Conservation (phyloP, 495 filamentous ascomycete genomes). For the Copromyces sp. region DNA sequence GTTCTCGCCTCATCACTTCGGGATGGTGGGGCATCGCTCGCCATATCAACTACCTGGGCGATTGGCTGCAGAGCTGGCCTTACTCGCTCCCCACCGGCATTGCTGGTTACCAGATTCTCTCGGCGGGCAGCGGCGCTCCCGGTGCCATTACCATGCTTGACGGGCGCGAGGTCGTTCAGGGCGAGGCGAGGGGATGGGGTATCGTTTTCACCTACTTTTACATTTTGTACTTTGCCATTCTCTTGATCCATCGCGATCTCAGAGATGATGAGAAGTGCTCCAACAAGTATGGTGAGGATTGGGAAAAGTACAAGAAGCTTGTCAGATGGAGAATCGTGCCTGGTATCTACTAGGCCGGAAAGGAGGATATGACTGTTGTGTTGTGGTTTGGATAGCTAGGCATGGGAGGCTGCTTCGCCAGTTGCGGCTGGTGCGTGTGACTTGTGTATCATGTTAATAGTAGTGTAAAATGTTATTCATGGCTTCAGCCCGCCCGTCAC, state of each 20-base stretch:
- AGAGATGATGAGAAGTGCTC: slow-evolving; percentile 90
- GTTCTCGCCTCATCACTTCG: slow-evolving; percentile 68
- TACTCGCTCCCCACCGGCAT: slow-evolving; percentile 86
- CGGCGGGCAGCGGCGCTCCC: slow-evolving; percentile 35
- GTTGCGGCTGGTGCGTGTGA: background rate
- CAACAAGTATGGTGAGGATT: slow-evolving; percentile 87
- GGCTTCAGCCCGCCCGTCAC: background rate
- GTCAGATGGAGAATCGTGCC: slow-evolving; percentile 83
- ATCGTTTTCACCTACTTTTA: slow-evolving; percentile 94
- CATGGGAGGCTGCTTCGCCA: background rate
- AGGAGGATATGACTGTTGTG: background rate
- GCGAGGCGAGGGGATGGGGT: slow-evolving; percentile 66
- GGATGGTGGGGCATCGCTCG: slow-evolving; percentile 93
- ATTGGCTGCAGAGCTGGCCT: slow-evolving; percentile 90
- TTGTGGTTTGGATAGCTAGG: background rate
- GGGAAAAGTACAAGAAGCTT: slow-evolving; percentile 77
- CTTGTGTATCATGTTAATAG: background rate
- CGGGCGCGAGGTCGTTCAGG: slow-evolving; percentile 53
- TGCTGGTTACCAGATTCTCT: slow-evolving; percentile 57
- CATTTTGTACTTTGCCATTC: slow-evolving; percentile 79
- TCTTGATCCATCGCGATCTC: slow-evolving; percentile 83
- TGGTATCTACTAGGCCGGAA: slow-evolving; percentile 63
- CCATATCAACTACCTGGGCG: slow-evolving; percentile 97
- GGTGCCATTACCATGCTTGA: slow-evolving; percentile 47
- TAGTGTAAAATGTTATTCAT: background rate